Evolutionary conservation across 2,329 filamentous ascomycete species (phyloP), one percentile per base, ranked within the genome.

Genomic region (Paracoccidioides brasiliensis): DNA sequence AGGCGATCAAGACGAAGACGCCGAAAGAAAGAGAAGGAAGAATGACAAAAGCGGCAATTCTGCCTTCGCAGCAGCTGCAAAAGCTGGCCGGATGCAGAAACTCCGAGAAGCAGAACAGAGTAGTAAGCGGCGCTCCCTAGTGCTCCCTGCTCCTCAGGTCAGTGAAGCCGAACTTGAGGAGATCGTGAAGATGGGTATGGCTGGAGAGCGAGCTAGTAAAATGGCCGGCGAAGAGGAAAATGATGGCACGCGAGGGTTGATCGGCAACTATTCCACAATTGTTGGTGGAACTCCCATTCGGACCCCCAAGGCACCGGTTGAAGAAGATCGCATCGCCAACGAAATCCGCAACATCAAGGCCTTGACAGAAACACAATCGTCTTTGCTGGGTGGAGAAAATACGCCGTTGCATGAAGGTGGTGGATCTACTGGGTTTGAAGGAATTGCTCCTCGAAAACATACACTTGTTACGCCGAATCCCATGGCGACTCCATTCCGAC

Each of bases 101-200:
- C 87, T 98, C 56, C 82, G 93, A 33, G 93, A 98, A 73, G 93
- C 93, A 1, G 93, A 98, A 70, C 91, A 95, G 71, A 94, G 88
- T 74, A 96, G 89, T 76, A 97, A 95, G 73, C 82, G 93, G 56
- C 82, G 89, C 56, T 75, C 85, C 5, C 77, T 98, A n/a, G 83
- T 85, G 48, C 76, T 98, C 32, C 93, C 93, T 7, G 77, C 87
- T 30, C 93, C 93, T 7, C 93, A 98, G 72, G 89, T 98, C 64
- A 85, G 88, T 69, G 93, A 98, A 66, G 80, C 83, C 45, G 93
- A 98, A 72, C 77, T 98, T 57, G 93, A 98, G 67, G 90, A 96
- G 62, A 97, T 98, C 65, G 89, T 98, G 61, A 98, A 98, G 76
- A 95, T 97, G 90, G 91, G 93, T 46, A 87, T 95, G 80, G 82